These are phyloP conservation scores for Boeremia lycopersici DNA, from an alignment of 2,329 filamentous ascomycete species.

Conservation along the genomic window DNA sequence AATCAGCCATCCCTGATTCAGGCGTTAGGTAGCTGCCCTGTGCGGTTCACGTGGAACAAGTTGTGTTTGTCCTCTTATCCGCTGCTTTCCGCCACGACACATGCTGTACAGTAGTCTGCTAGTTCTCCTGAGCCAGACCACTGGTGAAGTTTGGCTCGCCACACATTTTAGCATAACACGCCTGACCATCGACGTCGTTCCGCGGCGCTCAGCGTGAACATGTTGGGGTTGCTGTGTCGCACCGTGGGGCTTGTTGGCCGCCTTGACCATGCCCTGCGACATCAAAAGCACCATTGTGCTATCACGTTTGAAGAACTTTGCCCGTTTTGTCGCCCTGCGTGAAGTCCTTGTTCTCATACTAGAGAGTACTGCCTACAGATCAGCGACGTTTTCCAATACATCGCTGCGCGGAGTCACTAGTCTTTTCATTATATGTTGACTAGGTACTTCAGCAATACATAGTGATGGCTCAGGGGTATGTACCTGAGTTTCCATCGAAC, in stretches of 20 bases:
- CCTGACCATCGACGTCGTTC: not conserved
- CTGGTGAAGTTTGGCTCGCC: conserved; percentile 8
- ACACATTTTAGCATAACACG: conserved; percentile 2
- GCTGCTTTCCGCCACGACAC: not conserved
- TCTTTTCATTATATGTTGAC: no score
- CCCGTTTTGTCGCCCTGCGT: not conserved
- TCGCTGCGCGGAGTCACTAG: no score
- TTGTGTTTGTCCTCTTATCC: not conserved
- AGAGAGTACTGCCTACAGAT: no score
- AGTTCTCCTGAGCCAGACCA: conserved; percentile 6
- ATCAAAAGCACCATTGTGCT: conserved; percentile 4
- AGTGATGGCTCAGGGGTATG: no score
- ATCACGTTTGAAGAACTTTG: not conserved
- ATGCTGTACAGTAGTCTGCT: not conserved
- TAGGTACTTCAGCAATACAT: no score
- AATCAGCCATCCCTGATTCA: not conserved
- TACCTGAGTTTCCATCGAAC: no score
- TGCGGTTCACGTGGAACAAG: conserved; percentile 3
- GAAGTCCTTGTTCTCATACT: no score
- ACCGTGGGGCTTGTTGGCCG: conserved; percentile 10
- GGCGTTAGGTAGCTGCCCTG: not conserved
- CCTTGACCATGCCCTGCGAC: conserved; percentile 3
- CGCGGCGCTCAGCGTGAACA: not conserved
- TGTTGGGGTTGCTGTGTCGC: conserved; percentile 2
- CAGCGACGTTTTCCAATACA: no score